Conservation (phyloP, 495 filamentous ascomycete species). For the Jackrogersella multiformis region DNA sequence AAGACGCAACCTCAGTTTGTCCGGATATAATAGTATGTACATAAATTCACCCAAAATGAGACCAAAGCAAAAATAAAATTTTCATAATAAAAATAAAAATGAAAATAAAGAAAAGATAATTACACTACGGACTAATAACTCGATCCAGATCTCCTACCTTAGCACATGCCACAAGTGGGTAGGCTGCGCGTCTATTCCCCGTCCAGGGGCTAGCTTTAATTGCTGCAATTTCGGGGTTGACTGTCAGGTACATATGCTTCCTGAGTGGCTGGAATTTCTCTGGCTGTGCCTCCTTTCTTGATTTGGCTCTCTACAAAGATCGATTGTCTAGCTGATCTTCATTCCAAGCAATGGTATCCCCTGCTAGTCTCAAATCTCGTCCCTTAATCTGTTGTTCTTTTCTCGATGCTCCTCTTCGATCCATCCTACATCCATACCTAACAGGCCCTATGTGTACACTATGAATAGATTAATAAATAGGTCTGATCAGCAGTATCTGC, state of each 20-base stretch:
- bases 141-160: slow-evolving; percentile 40
- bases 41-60: too few relatives aligned
- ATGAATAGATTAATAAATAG: neutral
- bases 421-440: neutral
- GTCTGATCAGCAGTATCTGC: neutral
- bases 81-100: slow-evolving; percentile 10
- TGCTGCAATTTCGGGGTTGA: slow-evolving; percentile 42
- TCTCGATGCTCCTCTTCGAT: neutral
- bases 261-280: slow-evolving; percentile 36
- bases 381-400: slow-evolving; percentile 23
- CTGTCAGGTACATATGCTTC: slow-evolving; percentile 15
- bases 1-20: neutral
- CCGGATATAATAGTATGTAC: slow-evolving; percentile 4
- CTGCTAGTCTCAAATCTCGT: slow-evolving; percentile 10
- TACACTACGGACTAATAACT: slow-evolving; percentile 5
- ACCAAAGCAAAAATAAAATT: neutral
- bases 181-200: slow-evolving; percentile 36
- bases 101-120: slow-evolving; percentile 5
- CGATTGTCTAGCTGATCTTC: slow-evolving; percentile 36
- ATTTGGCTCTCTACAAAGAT: slow-evolving; percentile 27
- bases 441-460: neutral
- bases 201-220: slow-evolving; percentile 43
- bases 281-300: slow-evolving; percentile 29
- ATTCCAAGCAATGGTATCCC: slow-evolving; percentile 32
- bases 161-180: slow-evolving; percentile 41